A percentile compares a stretch with the other conserved stretches of the same genome.
Conservation (phyloP, 768 basidiomycete genomes). For the Russula sp. region DNA sequence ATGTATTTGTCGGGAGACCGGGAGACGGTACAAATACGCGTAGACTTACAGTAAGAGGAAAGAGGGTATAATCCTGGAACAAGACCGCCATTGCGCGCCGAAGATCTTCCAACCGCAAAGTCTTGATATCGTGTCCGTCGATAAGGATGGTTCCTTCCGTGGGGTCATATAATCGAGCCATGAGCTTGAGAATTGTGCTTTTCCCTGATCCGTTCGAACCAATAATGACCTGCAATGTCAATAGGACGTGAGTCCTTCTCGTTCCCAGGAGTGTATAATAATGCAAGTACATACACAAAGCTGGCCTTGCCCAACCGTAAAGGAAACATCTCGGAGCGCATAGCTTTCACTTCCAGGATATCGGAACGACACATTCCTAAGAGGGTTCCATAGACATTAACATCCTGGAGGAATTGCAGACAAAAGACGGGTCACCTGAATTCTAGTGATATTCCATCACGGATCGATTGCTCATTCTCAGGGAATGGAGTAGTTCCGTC, state of each 20-base stretch:
- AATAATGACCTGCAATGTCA: conserved; percentile 51
- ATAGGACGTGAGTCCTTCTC: not conserved
- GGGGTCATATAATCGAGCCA: conserved; percentile 63
- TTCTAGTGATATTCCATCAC: conserved; percentile 42
- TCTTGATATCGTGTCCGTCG: conserved; percentile 54
- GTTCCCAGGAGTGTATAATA: not conserved
- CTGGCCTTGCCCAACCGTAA: conserved; percentile 61
- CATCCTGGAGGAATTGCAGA: conserved; percentile 17
- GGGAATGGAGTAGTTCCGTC: conserved; percentile 44
- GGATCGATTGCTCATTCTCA: conserved; percentile 12
- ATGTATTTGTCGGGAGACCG: not conserved
- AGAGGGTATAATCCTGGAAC: conserved; percentile 77
- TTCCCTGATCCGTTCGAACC: conserved; percentile 75
- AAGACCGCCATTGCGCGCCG: conserved; percentile 63
- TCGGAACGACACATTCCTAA: conserved; percentile 61
- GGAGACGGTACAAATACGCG: not conserved
- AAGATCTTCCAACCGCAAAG: conserved; percentile 52
- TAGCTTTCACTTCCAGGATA: conserved; percentile 49
- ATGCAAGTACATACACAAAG: conserved; percentile 49
- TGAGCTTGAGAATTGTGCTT: conserved; percentile 71
- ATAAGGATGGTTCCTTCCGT: conserved; percentile 63
- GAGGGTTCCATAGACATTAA: conserved; percentile 11
- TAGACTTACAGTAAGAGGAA: conserved; percentile 60
- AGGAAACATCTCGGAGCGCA: conserved; percentile 58
- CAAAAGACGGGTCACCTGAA: conserved; percentile 40